phyloP scores from a whole-genome alignment of 1,284 basidiomycete species.

The Cutaneotrichosporon daszewskae region DNA sequence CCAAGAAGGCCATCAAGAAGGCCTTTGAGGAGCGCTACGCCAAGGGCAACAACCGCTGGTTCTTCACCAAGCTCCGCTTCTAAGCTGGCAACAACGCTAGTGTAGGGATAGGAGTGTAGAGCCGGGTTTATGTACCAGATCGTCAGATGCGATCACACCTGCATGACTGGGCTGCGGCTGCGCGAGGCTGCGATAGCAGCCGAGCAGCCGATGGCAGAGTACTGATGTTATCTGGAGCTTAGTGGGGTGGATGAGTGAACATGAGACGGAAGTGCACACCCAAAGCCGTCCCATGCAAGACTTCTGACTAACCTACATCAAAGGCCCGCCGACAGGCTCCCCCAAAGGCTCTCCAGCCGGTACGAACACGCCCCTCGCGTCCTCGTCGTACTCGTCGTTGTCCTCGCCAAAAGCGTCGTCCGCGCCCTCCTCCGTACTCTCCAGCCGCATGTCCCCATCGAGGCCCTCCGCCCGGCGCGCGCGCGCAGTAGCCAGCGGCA shows the following conservation, averaged over 20 bases:
- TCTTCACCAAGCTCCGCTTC: slow-evolving; percentile 42
- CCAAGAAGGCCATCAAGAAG: slow-evolving; percentile 95
- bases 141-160: slow-evolving; percentile 19
- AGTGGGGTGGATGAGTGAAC: too few relatives aligned
- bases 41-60: slow-evolving; percentile 91
- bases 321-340: too few relatives aligned
- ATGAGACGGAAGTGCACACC: too few relatives aligned
- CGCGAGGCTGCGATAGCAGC: too few relatives aligned
- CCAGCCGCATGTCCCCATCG: slow-evolving; percentile 19
- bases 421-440: slow-evolving; percentile 24
- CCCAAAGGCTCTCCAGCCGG: too few relatives aligned
- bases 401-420: slow-evolving; percentile 30
- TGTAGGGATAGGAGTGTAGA: slow-evolving; percentile 1
- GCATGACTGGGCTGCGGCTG: too few relatives aligned
- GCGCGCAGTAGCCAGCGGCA: slow-evolving; percentile 17
- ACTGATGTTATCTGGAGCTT: too few relatives aligned
- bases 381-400: slow-evolving; percentile 31
- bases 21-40: slow-evolving; percentile 87
- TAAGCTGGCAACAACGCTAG: slow-evolving; percentile 13
- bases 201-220: too few relatives aligned
- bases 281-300: too few relatives aligned
- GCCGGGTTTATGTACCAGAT: slow-evolving; percentile 18
- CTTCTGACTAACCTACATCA: too few relatives aligned
- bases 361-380: too few relatives aligned
- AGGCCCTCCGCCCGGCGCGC: slow-evolving; percentile 19